phyloP scores from a whole-genome alignment of 2,329 filamentous ascomycete species.

The Phaeomoniella chlamydospora region DNA sequence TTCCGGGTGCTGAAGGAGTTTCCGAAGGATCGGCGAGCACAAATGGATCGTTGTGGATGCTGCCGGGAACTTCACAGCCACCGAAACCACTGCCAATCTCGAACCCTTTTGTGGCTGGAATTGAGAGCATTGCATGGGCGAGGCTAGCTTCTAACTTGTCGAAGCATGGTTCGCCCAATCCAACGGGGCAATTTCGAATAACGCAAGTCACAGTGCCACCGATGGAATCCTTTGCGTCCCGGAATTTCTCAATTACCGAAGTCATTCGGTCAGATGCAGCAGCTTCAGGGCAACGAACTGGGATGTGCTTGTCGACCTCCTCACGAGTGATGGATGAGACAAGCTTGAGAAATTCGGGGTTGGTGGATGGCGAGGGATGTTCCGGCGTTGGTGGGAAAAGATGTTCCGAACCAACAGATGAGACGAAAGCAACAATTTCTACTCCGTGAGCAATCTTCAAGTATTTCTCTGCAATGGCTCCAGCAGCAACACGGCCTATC shows the following conservation, averaged over 20 bases:
- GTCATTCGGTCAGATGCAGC: conserved; percentile 58
- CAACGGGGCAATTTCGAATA: conserved; percentile 69
- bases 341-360: conserved; percentile 66
- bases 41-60: conserved; percentile 85
- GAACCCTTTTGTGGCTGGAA: conserved; percentile 90
- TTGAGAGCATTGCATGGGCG: conserved; percentile 86
- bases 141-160: conserved; percentile 89
- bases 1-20: conserved; percentile 13
- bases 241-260: conserved; percentile 60
- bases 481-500: conserved; percentile 69
- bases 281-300: conserved; percentile 70
- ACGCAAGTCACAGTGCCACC: conserved; percentile 92
- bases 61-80: conserved; percentile 74
- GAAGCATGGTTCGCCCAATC: conserved; percentile 86
- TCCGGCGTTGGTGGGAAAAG: conserved; percentile 58
- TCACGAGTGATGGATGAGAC: conserved; percentile 57
- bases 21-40: conserved; percentile 38
- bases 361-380: conserved; percentile 54
- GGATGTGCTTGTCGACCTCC: conserved; percentile 69
- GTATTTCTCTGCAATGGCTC: conserved; percentile 89
- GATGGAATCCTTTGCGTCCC: conserved; percentile 72
- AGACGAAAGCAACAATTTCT: conserved; percentile 83
- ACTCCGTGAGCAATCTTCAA: conserved; percentile 65
- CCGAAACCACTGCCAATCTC: conserved; percentile 89
- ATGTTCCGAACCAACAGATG: conserved; percentile 66